A percentile compares a stretch with the other conserved stretches of the same genome.
Evolutionary conservation across 2,329 filamentous ascomycete species (phyloP).

Genomic region (Aspergillus flavus): DNA sequence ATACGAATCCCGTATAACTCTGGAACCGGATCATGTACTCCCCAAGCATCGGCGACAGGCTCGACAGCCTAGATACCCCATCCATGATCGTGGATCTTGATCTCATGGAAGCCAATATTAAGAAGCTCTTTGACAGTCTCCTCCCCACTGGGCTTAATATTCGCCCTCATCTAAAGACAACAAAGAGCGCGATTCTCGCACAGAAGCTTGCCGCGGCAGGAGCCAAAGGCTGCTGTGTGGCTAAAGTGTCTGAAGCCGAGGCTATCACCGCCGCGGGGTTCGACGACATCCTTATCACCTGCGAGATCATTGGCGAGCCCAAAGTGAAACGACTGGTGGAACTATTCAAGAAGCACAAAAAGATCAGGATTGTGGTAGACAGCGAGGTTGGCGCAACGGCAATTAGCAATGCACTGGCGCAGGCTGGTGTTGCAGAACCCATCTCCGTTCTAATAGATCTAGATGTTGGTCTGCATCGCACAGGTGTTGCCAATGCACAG

Average conservation of each 20-base stretch:
- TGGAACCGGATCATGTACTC: constrained; percentile 35
- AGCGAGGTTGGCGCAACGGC: constrained; percentile 48
- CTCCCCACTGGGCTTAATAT: constrained; percentile 50
- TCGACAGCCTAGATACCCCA: constrained; percentile 55
- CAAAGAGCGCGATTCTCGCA: constrained; percentile 53
- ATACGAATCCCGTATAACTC: rapidly evolving
- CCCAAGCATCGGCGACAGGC: constrained; percentile 46
- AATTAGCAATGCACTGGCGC: constrained; percentile 48
- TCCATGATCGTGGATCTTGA: constrained; percentile 60
- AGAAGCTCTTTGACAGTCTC: constrained; percentile 49
- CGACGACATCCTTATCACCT: constrained; percentile 55
- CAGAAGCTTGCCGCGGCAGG: constrained; percentile 49
- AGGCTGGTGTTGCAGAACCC: constrained; percentile 39
- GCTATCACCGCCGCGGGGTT: constrained; percentile 49
- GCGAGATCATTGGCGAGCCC: constrained; percentile 51
- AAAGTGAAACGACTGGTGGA: constrained; percentile 53
- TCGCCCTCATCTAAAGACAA: constrained; percentile 58
- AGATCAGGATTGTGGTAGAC: constrained; percentile 53
- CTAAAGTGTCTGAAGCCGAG: constrained; percentile 54
- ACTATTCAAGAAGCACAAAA: constrained; percentile 42
- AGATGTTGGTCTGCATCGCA: constrained; percentile 55
- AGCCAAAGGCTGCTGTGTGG: constrained; percentile 55
- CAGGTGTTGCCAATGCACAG: constrained; percentile 49
- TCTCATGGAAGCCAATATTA: constrained; percentile 55
- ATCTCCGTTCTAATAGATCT: constrained; percentile 52